These are phyloP conservation scores for Erysimum cheiranthoides DNA, from an alignment of 345 rosid genomes.

Conservation along the genomic window DNA sequence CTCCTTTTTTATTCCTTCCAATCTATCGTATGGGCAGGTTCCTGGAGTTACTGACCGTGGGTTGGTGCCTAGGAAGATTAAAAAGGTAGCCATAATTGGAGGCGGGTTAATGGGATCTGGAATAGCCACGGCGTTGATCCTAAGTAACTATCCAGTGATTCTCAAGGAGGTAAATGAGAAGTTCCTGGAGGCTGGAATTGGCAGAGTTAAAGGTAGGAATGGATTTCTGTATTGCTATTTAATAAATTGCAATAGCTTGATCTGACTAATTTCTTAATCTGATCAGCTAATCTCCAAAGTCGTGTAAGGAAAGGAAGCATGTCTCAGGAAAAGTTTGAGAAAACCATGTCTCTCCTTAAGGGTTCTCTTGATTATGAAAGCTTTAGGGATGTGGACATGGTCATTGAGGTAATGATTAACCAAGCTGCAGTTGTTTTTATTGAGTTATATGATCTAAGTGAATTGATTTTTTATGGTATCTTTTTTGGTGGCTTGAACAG, in stretches of 20 bases:
- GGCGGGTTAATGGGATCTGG: conserved; percentile 99
- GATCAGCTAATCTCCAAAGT: conserved; percentile 88
- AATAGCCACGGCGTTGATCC: conserved; percentile 89
- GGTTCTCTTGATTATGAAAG: conserved; percentile 86
- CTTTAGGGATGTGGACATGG: conserved; percentile 91
- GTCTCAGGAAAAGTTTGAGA: conserved; percentile 81
- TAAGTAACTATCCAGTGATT: conserved; percentile 79
- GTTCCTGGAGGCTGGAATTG: conserved; percentile 85
- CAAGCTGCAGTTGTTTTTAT: conserved; percentile 25
- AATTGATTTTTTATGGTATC: conserved; percentile 24
- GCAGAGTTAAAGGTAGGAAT: conserved; percentile 75
- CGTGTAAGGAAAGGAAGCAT: conserved; percentile 85
- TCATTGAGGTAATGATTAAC: conserved; percentile 74
- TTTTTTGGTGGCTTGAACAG: conserved; percentile 61
- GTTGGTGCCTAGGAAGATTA: conserved; percentile 70
- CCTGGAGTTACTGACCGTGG: conserved; percentile 90
- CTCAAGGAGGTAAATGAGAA: conserved; percentile 91
- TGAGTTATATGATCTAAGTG: conserved; percentile 25
- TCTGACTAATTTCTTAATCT: conserved; percentile 30
- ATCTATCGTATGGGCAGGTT: conserved; percentile 55
- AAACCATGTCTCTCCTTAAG: conserved; percentile 73
- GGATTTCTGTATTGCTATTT: conserved; percentile 23
- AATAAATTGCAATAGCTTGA: conserved; percentile 32
- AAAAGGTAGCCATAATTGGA: conserved; percentile 87
- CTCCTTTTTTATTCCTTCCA: background rate